These are phyloP conservation scores for Ilyonectria mors-panacis DNA, from an alignment of 2,329 filamentous ascomycete genomes.

Conservation along the genomic window DNA sequence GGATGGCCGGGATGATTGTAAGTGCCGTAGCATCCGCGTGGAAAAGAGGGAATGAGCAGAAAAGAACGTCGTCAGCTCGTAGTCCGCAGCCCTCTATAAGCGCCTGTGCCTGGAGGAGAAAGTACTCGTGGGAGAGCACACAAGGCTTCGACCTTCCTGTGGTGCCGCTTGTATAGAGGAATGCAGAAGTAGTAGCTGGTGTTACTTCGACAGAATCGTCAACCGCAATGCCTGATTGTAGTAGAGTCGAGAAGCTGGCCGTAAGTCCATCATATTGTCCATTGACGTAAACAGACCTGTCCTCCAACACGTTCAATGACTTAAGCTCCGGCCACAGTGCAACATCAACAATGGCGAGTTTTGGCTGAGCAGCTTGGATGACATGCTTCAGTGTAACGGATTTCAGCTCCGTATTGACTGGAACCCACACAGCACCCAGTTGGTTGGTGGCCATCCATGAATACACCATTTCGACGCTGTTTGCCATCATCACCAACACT, in stretches of 20 bases:
- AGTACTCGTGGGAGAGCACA: conserved; percentile 23
- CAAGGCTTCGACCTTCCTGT: conserved; percentile 26
- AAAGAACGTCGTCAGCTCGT: conserved; percentile 3
- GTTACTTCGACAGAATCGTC: neutral
- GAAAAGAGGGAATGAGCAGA: conserved; percentile 20
- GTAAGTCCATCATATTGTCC: neutral
- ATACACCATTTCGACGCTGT: conserved; percentile 18
- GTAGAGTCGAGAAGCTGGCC: neutral
- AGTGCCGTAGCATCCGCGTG: conserved; percentile 9
- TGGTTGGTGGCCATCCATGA: conserved; percentile 16
- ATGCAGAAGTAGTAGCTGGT: conserved; percentile 12
- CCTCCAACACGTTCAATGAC: neutral
- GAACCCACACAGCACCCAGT: conserved; percentile 24
- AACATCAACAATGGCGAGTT: neutral
- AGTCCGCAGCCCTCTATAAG: conserved; percentile 16
- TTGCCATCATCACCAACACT: conserved; percentile 19
- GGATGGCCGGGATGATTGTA: conserved; percentile 5
- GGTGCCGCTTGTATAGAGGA: conserved; percentile 28
- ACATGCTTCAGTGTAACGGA: conserved; percentile 20
- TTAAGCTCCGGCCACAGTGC: neutral
- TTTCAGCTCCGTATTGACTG: conserved; percentile 21
- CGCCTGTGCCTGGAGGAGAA: conserved; percentile 14
- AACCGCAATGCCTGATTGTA: neutral
- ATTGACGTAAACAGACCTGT: neutral
- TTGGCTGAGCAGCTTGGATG: conserved; percentile 17